These are phyloP conservation scores for Pedinophyceae sp. DNA, from an alignment of 139 green algal species.

Conservation along the genomic window DNA sequence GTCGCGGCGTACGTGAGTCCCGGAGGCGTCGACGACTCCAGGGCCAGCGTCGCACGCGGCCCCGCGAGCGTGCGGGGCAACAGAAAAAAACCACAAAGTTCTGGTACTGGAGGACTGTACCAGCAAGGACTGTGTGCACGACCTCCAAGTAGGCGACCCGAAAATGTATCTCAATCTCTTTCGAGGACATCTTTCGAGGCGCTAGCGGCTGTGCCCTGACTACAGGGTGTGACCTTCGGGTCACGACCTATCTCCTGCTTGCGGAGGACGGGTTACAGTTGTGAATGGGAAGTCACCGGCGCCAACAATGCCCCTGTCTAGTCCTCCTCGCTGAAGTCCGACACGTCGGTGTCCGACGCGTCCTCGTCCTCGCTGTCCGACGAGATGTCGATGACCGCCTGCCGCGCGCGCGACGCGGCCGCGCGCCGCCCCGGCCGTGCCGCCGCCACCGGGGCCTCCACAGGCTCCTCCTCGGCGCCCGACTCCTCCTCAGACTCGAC, in stretches of 20 bases:
- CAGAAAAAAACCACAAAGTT: too few species aligned
- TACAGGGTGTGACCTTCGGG: neutral
- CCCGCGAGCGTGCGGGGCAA: too few species aligned
- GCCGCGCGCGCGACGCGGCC: too few species aligned
- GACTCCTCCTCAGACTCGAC: constrained; percentile 3
- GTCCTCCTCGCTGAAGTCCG: constrained; percentile 1
- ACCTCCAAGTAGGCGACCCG: too few species aligned
- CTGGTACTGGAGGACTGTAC: too few species aligned
- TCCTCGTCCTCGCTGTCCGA: neutral
- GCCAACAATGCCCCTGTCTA: too few species aligned
- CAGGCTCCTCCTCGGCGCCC: neutral
- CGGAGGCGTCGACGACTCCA: too few species aligned
- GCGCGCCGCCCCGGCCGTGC: too few species aligned
- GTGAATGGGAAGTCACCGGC: too few species aligned
- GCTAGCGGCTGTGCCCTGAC: constrained; percentile 1
- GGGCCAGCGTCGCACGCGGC: too few species aligned
- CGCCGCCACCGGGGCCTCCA: neutral
- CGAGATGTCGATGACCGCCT: neutral
- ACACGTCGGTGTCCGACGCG: neutral
- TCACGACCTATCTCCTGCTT: constrained; percentile 1
- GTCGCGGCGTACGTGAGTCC: too few species aligned
- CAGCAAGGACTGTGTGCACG: too few species aligned
- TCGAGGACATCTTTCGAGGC: neutral
- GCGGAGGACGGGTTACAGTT: neutral
- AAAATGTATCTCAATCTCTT: neutral